Percentiles rank a stretch among this genome's conserved stretches.
Evolutionary conservation across 2,329 filamentous ascomycete genomes (phyloP).

Genomic region (Aspergillus persii): DNA sequence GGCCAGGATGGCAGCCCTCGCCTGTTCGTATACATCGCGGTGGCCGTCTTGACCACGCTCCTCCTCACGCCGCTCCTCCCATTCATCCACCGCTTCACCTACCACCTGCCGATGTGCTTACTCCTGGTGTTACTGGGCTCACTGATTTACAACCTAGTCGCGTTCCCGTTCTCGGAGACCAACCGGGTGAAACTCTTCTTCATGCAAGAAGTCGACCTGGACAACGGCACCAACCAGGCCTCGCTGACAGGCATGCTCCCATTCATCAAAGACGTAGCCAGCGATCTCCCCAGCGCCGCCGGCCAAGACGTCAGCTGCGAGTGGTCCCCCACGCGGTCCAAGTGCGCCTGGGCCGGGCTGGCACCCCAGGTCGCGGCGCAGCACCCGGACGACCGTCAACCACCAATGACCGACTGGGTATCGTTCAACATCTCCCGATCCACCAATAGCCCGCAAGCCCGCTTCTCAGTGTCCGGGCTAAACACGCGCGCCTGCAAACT

Average conservation of each 20-base stretch:
- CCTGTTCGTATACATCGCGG: slow-evolving; percentile 68
- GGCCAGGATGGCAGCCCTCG: slow-evolving; percentile 76
- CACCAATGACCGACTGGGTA: slow-evolving; percentile 56
- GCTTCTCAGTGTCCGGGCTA: slow-evolving; percentile 64
- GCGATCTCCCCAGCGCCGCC: slow-evolving; percentile 66
- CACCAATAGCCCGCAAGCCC: slow-evolving; percentile 49
- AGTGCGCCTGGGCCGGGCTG: slow-evolving; percentile 71
- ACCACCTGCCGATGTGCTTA: slow-evolving; percentile 76
- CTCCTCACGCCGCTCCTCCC: slow-evolving; percentile 74
- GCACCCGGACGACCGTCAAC: slow-evolving; percentile 31
- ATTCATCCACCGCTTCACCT: slow-evolving; percentile 81
- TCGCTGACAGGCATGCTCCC: slow-evolving; percentile 66
- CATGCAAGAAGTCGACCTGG: slow-evolving; percentile 75
- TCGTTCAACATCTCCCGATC: slow-evolving; percentile 58
- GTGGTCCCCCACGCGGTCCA: slow-evolving; percentile 42
- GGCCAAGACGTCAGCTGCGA: slow-evolving; percentile 60
- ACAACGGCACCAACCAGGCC: slow-evolving; percentile 67
- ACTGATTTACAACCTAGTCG: slow-evolving; percentile 78
- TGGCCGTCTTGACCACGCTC: slow-evolving; percentile 67
- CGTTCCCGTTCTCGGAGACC: slow-evolving; percentile 81
- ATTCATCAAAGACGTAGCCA: slow-evolving; percentile 66
- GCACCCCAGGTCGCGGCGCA: slow-evolving; percentile 61
- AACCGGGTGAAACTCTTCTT: slow-evolving; percentile 87
- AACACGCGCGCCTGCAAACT: slow-evolving; percentile 80
- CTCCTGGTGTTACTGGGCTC: slow-evolving; percentile 71